Evolutionary conservation across 148 eudicot genomes (phyloP).

Genomic region (Persicaria tinctoria): DNA sequence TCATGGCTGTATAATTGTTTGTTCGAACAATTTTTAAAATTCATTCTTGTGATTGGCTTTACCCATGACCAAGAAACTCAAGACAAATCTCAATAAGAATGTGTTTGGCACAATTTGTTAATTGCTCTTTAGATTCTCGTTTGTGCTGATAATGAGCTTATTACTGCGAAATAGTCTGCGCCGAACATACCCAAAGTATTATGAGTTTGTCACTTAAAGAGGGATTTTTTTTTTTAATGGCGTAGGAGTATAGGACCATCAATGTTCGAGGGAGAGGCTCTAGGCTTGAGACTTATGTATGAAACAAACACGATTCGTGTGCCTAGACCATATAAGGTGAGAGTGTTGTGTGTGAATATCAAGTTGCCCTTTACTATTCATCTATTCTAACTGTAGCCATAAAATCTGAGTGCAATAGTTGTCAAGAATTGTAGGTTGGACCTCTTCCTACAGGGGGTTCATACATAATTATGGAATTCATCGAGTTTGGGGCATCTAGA

Average conservation of each 20-base stretch:
- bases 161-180: too few species aligned
- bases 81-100: not conserved
- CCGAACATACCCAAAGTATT: not conserved
- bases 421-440: constrained; percentile 56
- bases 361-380: not conserved
- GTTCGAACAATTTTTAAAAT: not conserved
- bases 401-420: constrained; percentile 17
- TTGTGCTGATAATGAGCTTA: too few species aligned
- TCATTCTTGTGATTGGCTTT: not conserved
- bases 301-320: constrained; percentile 82
- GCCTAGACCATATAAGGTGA: constrained; percentile 84
- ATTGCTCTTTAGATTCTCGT: too few species aligned
- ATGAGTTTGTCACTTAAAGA: not conserved
- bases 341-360: not conserved
- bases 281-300: constrained; percentile 79
- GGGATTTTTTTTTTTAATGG: not conserved
- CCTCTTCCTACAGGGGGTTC: constrained; percentile 82
- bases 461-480: constrained; percentile 88
- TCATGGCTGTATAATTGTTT: not conserved
- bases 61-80: not conserved
- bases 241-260: constrained; percentile 68
- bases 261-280: constrained; percentile 97
- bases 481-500: constrained; percentile 83
- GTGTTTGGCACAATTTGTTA: too few species aligned
- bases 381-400: not conserved